Conservation (phyloP, 331 rosid genomes). For the Pyracantha coccinea region DNA sequence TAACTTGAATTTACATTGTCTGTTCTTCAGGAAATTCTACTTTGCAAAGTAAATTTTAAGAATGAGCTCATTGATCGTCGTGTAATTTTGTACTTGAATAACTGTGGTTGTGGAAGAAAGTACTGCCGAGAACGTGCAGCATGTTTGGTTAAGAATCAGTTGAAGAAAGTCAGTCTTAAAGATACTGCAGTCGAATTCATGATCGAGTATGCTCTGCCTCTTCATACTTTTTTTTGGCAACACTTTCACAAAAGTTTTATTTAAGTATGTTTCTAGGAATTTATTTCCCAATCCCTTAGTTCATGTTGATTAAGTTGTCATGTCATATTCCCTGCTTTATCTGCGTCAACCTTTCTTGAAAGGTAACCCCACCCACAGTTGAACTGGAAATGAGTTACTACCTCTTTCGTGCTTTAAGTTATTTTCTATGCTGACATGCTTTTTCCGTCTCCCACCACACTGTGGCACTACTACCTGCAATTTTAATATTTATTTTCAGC, state of each 20-base stretch:
- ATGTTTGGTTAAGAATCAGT: conserved; percentile 62
- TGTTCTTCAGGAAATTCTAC: conserved; percentile 68
- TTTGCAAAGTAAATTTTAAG: conserved; percentile 67
- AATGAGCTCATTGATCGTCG: conserved; percentile 75
- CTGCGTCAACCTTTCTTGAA: not conserved
- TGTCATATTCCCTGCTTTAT: not conserved
- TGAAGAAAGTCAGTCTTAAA: conserved; percentile 70
- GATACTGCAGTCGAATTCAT: conserved; percentile 60
- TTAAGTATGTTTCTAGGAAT: not conserved
- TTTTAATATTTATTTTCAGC: too few species aligned
- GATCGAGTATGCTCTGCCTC: conserved; percentile 63
- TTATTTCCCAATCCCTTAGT: not conserved
- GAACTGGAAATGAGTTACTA: not conserved
- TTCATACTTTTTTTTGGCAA: not conserved
- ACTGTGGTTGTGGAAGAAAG: conserved; percentile 64
- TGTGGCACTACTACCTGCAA: too few species aligned
- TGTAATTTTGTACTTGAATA: conserved; percentile 66
- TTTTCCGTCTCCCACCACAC: too few species aligned
- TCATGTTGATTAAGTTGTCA: not conserved
- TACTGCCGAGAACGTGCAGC: conserved; percentile 76
- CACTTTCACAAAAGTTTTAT: not conserved
- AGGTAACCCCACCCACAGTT: not conserved
- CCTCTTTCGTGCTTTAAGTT: too few species aligned
- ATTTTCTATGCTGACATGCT: too few species aligned
- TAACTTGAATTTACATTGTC: not conserved